A percentile compares a stretch with the other conserved stretches of the same genome.
Conservation (phyloP, 2,329 filamentous ascomycete species). For the Alternaria triticimaculans region DNA sequence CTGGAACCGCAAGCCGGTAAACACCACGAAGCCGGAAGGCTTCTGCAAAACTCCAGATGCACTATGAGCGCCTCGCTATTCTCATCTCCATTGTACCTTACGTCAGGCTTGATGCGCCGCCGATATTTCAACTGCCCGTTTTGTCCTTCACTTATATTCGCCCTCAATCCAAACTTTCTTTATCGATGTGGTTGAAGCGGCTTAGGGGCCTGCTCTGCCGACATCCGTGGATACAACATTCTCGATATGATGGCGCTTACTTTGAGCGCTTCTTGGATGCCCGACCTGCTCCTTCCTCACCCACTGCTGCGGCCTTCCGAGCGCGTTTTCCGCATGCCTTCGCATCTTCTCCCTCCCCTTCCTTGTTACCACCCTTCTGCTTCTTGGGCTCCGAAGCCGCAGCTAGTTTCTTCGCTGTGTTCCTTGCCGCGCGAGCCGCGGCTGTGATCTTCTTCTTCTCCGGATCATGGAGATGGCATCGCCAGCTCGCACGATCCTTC, state of each 20-base stretch:
- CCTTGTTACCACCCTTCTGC: not conserved
- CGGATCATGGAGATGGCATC: not conserved
- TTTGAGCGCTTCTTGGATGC: not conserved
- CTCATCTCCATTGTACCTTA: not conserved
- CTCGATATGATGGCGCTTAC: not conserved
- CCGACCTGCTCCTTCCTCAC: not conserved
- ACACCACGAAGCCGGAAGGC: not conserved
- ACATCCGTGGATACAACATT: not conserved
- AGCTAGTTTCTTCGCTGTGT: not conserved
- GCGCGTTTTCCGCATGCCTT: not conserved
- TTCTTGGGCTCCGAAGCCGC: not conserved
- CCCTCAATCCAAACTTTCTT: not conserved
- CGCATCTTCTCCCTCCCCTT: not conserved
- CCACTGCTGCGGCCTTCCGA: not conserved
- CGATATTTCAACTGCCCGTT: not conserved
- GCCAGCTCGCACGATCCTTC: not conserved
- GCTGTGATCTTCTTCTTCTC: not conserved
- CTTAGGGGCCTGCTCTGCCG: not conserved
- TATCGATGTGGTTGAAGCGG: not conserved
- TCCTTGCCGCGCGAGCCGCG: not conserved
- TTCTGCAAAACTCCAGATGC: not conserved
- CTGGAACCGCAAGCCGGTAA: not conserved
- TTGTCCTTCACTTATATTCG: not conserved
- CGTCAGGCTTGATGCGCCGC: not conserved
- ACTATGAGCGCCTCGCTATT: not conserved